phyloP scores from a whole-genome alignment of 148 eudicot genomes.

The Camellia sinensis region DNA sequence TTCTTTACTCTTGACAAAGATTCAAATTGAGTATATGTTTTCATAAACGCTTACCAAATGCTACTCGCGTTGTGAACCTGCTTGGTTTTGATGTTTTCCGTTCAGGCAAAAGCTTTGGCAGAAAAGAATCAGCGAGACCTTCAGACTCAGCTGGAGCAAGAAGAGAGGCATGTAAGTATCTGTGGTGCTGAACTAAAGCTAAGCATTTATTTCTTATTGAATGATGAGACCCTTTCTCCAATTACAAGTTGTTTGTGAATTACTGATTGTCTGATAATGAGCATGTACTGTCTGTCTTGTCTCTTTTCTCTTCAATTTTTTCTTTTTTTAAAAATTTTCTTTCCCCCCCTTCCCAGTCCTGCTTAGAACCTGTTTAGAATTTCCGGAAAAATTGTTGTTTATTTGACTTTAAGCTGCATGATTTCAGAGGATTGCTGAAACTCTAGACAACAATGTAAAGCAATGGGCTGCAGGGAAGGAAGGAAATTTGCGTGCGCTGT shows the following conservation, averaged over 20 bases:
- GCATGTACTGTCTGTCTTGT: not conserved
- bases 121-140: constrained; percentile 76
- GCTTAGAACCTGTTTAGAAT: not conserved
- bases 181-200: not conserved
- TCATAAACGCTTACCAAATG: not conserved
- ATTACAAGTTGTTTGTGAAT: not conserved
- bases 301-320: constrained; percentile 1
- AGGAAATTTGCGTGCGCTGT: constrained; percentile 79
- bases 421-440: constrained; percentile 70
- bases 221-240: constrained; percentile 2
- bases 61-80: not conserved
- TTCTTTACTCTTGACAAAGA: not conserved
- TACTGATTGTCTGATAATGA: not conserved
- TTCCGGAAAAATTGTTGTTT: not conserved
- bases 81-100: constrained; percentile 4
- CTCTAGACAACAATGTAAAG: constrained; percentile 60
- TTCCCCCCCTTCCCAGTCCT: not conserved
- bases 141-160: constrained; percentile 72
- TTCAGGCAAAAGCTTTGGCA: constrained; percentile 65
- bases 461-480: constrained; percentile 92
- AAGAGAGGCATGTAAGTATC: constrained; percentile 73
- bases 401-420: constrained; percentile 5
- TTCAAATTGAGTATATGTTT: not conserved
- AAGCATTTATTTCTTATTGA: not conserved
- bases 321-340: not conserved